Evolutionary conservation across 176 grass and related monocot genomes (phyloP).

Genomic region (Juncus effusus): DNA sequence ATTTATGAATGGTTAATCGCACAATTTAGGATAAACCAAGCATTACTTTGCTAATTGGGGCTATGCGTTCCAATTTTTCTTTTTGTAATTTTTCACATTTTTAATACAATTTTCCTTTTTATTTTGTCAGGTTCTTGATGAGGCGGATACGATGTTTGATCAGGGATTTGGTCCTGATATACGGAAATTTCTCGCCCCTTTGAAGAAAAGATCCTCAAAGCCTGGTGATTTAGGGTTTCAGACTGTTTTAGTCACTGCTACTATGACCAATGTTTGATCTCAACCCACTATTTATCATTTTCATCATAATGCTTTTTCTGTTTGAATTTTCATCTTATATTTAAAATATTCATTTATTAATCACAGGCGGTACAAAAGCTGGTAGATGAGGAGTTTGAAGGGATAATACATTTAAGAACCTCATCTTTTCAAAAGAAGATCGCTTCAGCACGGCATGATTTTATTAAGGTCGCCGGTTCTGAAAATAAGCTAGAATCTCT

Average conservation of each 20-base stretch:
- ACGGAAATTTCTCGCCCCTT: constrained; percentile 75
- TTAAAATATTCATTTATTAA: constrained; percentile 14
- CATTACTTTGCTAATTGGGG: too few relatives aligned
- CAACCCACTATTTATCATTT: background rate
- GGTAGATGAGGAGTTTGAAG: constrained; percentile 93
- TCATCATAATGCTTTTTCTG: constrained; percentile 3
- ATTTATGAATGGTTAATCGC: too few relatives aligned
- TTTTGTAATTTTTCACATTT: background rate
- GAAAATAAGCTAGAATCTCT: constrained; percentile 98
- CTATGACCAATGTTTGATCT: constrained; percentile 66
- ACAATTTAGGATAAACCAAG: too few relatives aligned
- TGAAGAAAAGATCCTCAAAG: constrained; percentile 75
- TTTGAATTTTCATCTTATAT: background rate
- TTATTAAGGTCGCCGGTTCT: constrained; percentile 81
- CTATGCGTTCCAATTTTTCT: too few relatives aligned
- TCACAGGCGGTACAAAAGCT: constrained; percentile 79
- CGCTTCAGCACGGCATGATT: constrained; percentile 94
- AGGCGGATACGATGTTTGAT: constrained; percentile 99
- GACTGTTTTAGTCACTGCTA: constrained; percentile 87
- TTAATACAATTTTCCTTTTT: background rate
- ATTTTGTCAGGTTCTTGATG: constrained; percentile 70
- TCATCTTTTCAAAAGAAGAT: constrained; percentile 89
- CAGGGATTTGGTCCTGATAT: constrained; percentile 92
- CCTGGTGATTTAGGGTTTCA: constrained; percentile 79
- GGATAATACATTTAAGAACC: constrained; percentile 84